Base-by-base conservation (phyloP, 768 basidiomycete genomes). In the Pleurotus djamor region DNA sequence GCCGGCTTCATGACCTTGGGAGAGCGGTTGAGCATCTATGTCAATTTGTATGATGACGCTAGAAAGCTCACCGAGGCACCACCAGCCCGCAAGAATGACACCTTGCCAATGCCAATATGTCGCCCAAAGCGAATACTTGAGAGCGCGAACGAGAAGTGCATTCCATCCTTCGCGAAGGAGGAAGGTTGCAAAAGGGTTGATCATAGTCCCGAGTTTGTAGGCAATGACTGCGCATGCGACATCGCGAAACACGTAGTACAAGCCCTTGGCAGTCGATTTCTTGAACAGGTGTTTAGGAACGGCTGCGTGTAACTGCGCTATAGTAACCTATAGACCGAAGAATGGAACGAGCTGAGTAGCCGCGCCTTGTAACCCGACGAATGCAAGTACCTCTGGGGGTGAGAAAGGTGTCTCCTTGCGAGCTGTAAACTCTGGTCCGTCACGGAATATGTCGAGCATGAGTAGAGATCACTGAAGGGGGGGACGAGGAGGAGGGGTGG, bases 41-140 rank as follows among this genome's bases (percentile, higher is more conserved):
- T 17, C 28, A 3, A 9, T 17, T 17, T 9, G 2, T 13, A 48
- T 44, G 28, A n/a, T 9, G 38, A 33, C 47, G 37, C 7, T 12
- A 5, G 59, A 33, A 28, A 9, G 47, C 65, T 44, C 5, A 66
- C 65, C 65, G 38, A 86, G 74, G 61, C 84, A 84, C 85, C 85
- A 88, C 65, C 82, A 76, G 3, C 84, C 81, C 9, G 85, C 83
- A 51, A 87, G 77, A 33, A 80, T 77, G 10, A 88, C 69, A 10
- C 85, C 81, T 65, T 87, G 86, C 69, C 80, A 81, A 69, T 81
- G 78, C 82, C 84, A 85, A 63, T 87, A 86, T 0, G 74, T 61
- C 0, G 66, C 68, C 83, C 80, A 85, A 4, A 76, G 64, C 12
- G 64, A 52, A 77, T 76, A 81, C 51, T 75, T 78, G 3, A 72